Evolutionary conservation across 75 land plant species (phyloP), one percentile per base, ranked within the genome.

Genomic region (Adiantum capillusveneris): DNA sequence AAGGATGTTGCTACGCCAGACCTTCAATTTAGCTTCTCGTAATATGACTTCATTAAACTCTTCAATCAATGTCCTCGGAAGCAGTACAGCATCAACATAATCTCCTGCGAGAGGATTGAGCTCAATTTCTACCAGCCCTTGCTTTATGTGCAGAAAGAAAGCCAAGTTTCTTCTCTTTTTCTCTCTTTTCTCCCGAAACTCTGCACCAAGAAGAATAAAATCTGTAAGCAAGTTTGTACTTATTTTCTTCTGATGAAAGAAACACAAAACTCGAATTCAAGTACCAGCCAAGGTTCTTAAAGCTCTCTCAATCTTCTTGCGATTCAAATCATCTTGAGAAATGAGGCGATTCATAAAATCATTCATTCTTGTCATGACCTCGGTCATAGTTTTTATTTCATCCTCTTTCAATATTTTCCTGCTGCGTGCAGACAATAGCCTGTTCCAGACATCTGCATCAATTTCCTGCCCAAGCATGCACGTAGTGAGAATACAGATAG

Each of bases 401-500:
- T 53, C 74, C 52, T 71, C 74, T 65, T 71, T 69, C 17, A 25
- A 17, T 29, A 71, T 71, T 26, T 71, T 71, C 31, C 57, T 46
- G 0, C 1, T 51, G 0, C 69, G 53, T 13, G 69, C 68, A 31
- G 49, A 53, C n/a, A 71, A 29, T 0, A 71, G 30, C 39, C 74
- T 58, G 11, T 59, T 60, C 74, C 74, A 71, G 24, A 67, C 61
- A 1, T 37, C 57, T 21, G 63, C 55, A 27, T 49, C 68, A 21
- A 65, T 71, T 29, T 71, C 74, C 74, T 71, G 59, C 3, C 37
- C n/a, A n/a, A n/a, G n/a, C n/a, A n/a, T n/a, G n/a, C n/a, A n/a
- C n/a, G n/a, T n/a, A n/a, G n/a, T n/a, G n/a, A n/a, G n/a, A n/a
- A n/a, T n/a, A n/a, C n/a, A n/a, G n/a, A n/a, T n/a, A n/a, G n/a